phyloP scores from a whole-genome alignment of 768 basidiomycete genomes.

The Suillus bovinus region DNA sequence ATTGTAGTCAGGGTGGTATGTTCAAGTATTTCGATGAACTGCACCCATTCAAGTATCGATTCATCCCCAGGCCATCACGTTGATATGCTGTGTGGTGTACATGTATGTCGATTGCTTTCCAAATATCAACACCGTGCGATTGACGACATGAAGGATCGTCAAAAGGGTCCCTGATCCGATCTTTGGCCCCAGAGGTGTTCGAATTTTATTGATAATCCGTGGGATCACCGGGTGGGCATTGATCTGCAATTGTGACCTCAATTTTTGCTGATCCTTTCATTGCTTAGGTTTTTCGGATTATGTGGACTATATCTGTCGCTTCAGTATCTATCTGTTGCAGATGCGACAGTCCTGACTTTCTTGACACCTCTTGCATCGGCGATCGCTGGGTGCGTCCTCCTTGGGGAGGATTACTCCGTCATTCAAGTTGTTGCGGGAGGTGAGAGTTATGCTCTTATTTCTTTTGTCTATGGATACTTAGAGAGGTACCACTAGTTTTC shows the following conservation, averaged over 20 bases:
- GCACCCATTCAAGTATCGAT: neutral
- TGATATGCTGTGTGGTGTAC: conserved; percentile 51
- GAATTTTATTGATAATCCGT: conserved; percentile 53
- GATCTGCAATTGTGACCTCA: neutral
- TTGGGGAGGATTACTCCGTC: conserved; percentile 59
- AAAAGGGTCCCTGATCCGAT: conserved; percentile 56
- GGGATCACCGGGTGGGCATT: conserved; percentile 59
- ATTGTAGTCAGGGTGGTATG: conserved; percentile 61
- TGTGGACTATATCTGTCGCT: conserved; percentile 69
- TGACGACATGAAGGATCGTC: conserved; percentile 32
- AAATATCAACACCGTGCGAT: neutral
- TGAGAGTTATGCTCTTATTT: conserved; percentile 21
- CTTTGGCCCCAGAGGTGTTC: conserved; percentile 68
- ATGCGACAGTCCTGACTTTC: conserved; percentile 77
- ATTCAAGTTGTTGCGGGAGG: conserved; percentile 58
- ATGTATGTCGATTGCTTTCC: conserved; percentile 36
- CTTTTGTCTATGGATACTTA: neutral
- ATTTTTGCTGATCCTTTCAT: neutral
- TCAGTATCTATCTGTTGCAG: conserved; percentile 74
- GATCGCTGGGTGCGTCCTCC: conserved; percentile 58
- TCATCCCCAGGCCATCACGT: conserved; percentile 47
- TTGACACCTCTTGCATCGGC: conserved; percentile 68
- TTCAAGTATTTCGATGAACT: neutral
- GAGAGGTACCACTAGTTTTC: conserved; percentile 40
- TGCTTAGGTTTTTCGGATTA: conserved; percentile 66